Conservation (phyloP, 257 asterid genomes). For the Solanum appendiculatum region DNA sequence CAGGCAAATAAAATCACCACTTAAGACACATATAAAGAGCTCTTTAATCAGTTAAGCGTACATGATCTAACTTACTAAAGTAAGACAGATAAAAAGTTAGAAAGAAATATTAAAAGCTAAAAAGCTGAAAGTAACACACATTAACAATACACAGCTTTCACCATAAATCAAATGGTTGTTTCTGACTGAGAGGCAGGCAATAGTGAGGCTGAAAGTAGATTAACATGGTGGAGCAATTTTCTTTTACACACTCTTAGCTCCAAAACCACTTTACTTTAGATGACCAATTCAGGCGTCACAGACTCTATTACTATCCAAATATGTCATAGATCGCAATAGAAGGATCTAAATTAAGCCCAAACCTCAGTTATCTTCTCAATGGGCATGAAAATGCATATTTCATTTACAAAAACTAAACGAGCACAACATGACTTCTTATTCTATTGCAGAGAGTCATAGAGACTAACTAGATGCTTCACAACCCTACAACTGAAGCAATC, state of each 20-base stretch:
- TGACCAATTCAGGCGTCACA: not conserved
- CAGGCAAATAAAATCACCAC: not conserved
- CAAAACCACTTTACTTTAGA: not conserved
- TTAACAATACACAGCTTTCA: not conserved
- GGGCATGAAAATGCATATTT: not conserved
- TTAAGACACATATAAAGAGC: not conserved
- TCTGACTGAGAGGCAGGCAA: not conserved
- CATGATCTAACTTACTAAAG: not conserved
- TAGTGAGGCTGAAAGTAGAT: not conserved
- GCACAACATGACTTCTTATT: not conserved
- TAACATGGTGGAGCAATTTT: not conserved
- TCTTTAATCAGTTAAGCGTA: not conserved
- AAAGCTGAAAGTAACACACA: not conserved
- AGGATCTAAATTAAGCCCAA: not conserved
- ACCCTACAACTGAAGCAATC: not conserved
- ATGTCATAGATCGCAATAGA: not conserved
- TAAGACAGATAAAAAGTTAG: not conserved
- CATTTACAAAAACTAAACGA: not conserved
- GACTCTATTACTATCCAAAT: not conserved
- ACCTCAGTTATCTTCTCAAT: not conserved
- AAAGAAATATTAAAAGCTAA: not conserved
- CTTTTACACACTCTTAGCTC: not conserved
- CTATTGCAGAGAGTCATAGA: not conserved
- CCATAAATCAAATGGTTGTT: not conserved
- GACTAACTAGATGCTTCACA: not conserved